Percentiles rank a stretch among this genome's conserved stretches.
Conservation (phyloP, 2,329 filamentous ascomycete species). For the Emergomyces orientalis region DNA sequence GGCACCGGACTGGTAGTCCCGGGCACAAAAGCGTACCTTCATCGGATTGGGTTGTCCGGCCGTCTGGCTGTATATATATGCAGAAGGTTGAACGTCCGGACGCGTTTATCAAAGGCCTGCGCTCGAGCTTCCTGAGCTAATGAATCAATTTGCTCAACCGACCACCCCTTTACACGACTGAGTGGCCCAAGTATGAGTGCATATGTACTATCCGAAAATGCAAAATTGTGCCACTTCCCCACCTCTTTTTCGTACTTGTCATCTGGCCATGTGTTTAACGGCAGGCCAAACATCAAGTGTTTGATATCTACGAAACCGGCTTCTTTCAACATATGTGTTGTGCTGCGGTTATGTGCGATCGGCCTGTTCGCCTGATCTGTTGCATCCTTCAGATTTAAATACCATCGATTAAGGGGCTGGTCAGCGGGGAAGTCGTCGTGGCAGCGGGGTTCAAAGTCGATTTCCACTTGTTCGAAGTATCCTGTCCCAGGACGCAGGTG, state of each 20-base stretch:
- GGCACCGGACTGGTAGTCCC: neutral
- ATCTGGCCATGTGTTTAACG: conserved; percentile 63
- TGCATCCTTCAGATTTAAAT: conserved; percentile 55
- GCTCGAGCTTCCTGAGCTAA: conserved; percentile 55
- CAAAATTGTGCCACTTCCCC: conserved; percentile 76
- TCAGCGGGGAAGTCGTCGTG: conserved; percentile 34
- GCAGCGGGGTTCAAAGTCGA: conserved; percentile 69
- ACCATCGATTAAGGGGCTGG: conserved; percentile 59
- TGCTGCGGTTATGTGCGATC: conserved; percentile 53
- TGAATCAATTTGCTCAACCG: conserved; percentile 51
- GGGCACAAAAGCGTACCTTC: conserved; percentile 4
- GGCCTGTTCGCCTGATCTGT: conserved; percentile 57
- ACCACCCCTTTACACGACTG: conserved; percentile 54
- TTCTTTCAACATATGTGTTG: conserved; percentile 51
- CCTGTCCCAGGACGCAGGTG: conserved; percentile 69
- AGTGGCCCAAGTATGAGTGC: conserved; percentile 66
- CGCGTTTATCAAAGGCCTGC: conserved; percentile 59
- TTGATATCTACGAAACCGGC: conserved; percentile 74
- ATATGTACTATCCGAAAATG: conserved; percentile 62
- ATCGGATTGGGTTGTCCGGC: conserved; percentile 18
- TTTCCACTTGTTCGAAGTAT: conserved; percentile 77
- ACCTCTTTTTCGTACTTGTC: conserved; percentile 57
- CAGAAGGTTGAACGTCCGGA: conserved; percentile 58
- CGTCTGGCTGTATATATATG: conserved; percentile 38
- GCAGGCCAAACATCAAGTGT: conserved; percentile 58